Evolutionary conservation across 2,329 filamentous ascomycete species (phyloP).

Genomic region (Chaetomiaceae sp.): DNA sequence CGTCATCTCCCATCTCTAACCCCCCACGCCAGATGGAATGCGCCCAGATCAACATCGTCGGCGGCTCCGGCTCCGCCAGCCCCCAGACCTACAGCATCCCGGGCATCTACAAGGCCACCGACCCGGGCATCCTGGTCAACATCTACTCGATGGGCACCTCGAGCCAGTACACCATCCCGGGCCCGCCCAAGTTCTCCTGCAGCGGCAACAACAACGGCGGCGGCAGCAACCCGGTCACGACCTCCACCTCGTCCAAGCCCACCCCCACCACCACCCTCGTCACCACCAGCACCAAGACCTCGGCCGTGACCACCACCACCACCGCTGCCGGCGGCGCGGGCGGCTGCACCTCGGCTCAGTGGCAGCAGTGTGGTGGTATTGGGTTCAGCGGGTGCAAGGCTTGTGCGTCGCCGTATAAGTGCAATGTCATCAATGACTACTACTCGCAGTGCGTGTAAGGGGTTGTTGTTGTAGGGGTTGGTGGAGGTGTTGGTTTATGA

Average conservation of each 20-base stretch:
- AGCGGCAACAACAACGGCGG: slow-evolving; percentile 2
- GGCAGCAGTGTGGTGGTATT: slow-evolving; percentile 22
- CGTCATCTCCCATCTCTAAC: background rate
- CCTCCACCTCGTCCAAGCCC: background rate
- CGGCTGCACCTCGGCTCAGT: slow-evolving; percentile 19
- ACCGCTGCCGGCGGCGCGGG: background rate
- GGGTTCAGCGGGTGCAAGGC: slow-evolving; percentile 21
- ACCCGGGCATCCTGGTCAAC: slow-evolving; percentile 36
- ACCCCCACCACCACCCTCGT: background rate
- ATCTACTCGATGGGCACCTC: slow-evolving; percentile 34
- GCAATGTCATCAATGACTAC: slow-evolving; percentile 23
- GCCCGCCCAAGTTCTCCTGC: slow-evolving; percentile 26
- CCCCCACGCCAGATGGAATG: slow-evolving; percentile 38
- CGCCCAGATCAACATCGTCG: slow-evolving; percentile 37
- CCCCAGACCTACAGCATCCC: slow-evolving; percentile 35
- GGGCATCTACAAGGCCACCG: slow-evolving; percentile 35
- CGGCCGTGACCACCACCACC: background rate
- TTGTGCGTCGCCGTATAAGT: slow-evolving; percentile 19
- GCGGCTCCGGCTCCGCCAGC: slow-evolving; percentile 30
- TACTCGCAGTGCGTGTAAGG: slow-evolving; percentile 24
- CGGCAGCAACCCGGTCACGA: slow-evolving; percentile 1
- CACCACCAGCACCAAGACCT: background rate
- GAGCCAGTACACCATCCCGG: slow-evolving; percentile 32
- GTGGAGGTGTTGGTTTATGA: background rate
- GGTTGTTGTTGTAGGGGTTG: too few relatives aligned